phyloP scores from a whole-genome alignment of 2,329 filamentous ascomycete genomes.

The Fusarium fracticaudum region DNA sequence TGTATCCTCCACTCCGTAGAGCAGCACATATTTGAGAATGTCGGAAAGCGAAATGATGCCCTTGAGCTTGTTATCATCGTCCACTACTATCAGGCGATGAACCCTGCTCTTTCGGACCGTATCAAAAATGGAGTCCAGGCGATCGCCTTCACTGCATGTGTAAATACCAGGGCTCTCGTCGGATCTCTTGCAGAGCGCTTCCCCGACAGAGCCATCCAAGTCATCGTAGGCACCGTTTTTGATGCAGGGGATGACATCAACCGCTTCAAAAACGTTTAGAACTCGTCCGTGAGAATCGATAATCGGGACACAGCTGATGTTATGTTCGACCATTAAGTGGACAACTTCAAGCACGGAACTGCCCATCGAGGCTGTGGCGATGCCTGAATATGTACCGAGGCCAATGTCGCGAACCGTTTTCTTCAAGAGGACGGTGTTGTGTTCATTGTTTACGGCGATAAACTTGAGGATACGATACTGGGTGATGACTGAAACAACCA shows the following conservation, averaged over 20 bases:
- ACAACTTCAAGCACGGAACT: conserved; percentile 95
- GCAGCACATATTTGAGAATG: conserved; percentile 92
- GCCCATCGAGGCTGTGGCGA: conserved; percentile 87
- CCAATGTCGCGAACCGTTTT: conserved; percentile 87
- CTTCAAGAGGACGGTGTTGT: conserved; percentile 86
- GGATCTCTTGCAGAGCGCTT: conserved; percentile 85
- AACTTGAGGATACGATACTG: conserved; percentile 99
- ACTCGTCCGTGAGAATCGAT: conserved; percentile 81
- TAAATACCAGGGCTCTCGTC: conserved; percentile 97
- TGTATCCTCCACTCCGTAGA: conserved; percentile 75
- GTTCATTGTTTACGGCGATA: conserved; percentile 90
- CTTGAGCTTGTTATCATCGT: conserved; percentile 85
- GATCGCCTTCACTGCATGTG: conserved; percentile 90
- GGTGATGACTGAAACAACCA: conserved; percentile 95
- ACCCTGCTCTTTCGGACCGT: conserved; percentile 95
- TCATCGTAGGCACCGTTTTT: conserved; percentile 95
- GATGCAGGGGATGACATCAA: conserved; percentile 96
- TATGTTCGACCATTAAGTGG: conserved; percentile 89
- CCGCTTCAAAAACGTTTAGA: conserved; percentile 96
- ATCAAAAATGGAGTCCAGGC: conserved; percentile 94
- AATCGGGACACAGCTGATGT: conserved; percentile 95
- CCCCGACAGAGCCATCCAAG: conserved; percentile 84
- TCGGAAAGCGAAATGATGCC: conserved; percentile 95
- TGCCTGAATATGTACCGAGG: conserved; percentile 82
- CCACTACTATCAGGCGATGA: conserved; percentile 90